Percentiles rank a stretch among this genome's conserved stretches.
Evolutionary conservation across 108 stramenopile species (phyloP).

Genomic region (Conticribra guillardii): DNA sequence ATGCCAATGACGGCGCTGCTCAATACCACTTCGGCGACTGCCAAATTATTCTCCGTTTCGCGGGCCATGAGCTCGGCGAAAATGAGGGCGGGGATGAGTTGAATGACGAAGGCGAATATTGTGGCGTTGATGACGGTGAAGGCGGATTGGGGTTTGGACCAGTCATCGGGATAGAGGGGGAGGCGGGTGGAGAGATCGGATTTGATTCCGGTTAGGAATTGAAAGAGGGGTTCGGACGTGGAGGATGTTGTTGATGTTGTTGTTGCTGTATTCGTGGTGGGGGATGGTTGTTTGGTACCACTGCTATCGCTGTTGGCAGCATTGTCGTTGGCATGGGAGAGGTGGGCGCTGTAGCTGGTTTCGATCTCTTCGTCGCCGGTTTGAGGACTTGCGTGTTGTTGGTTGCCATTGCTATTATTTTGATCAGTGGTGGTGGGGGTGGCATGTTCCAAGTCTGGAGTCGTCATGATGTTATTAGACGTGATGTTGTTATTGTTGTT

Average conservation of each 20-base stretch:
- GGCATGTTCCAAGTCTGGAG: no score
- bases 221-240: background rate
- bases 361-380: no score
- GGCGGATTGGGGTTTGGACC: conserved; percentile 39
- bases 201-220: conserved; percentile 43
- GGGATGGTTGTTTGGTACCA: no score
- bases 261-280: no score
- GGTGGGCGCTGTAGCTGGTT: no score
- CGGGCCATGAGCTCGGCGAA: conserved; percentile 59
- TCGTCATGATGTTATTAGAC: no score
- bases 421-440: no score
- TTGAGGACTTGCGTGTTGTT: no score
- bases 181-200: conserved; percentile 47
- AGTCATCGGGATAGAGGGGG: conserved; percentile 52
- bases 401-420: no score
- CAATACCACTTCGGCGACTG: conserved; percentile 49
- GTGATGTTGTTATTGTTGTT: no score
- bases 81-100: conserved; percentile 64
- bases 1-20: conserved; percentile 59
- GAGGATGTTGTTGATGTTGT: background rate
- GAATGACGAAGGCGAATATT: conserved; percentile 62
- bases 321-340: no score
- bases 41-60: conserved; percentile 50
- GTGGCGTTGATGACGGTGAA: conserved; percentile 50
- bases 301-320: no score